Percentiles rank a stretch among this genome's conserved stretches.
phyloP scores from a whole-genome alignment of 306 rosid genomes.

The Hippophae gyantsensis region DNA sequence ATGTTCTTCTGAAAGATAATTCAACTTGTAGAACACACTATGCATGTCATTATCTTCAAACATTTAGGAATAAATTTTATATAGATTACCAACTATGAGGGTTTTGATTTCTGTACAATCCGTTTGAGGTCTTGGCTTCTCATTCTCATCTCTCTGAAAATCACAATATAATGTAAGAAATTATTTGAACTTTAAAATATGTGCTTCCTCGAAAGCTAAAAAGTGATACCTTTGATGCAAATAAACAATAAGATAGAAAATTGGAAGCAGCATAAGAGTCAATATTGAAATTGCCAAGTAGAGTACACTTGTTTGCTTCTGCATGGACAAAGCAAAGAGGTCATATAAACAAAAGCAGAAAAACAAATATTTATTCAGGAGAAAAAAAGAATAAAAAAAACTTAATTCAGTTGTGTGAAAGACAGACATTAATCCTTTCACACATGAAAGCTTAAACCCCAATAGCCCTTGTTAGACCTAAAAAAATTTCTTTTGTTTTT shows the following conservation, averaged over 20 bases:
- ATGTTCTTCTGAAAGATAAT: not conserved
- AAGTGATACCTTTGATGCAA: conserved; percentile 64
- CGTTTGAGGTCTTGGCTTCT: conserved; percentile 72
- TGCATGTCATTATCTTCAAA: not conserved
- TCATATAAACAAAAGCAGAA: not conserved
- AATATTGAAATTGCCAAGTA: conserved; percentile 65
- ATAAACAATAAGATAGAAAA: conserved; percentile 74
- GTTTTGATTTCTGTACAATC: conserved; percentile 57
- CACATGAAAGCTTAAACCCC: no score
- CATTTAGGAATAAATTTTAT: not conserved
- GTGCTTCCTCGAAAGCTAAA: conserved; percentile 4
- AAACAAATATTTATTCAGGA: conserved; percentile 9
- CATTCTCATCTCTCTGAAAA: conserved; percentile 56
- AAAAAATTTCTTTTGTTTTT: not conserved
- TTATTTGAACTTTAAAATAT: conserved; percentile 1
- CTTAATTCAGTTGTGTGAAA: no score
- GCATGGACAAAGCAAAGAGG: conserved; percentile 21
- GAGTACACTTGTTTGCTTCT: conserved; percentile 58
- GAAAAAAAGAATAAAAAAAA: not conserved
- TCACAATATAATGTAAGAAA: conserved; percentile 15
- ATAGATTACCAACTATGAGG: conserved; percentile 45
- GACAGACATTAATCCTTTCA: no score
- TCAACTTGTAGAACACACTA: not conserved
- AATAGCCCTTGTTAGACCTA: not conserved
- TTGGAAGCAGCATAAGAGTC: conserved; percentile 83